Percentiles rank a stretch among this genome's conserved stretches.
These are phyloP conservation scores for Nicotiana undulata DNA, from an alignment of 257 asterid species.

Conservation along the genomic window DNA sequence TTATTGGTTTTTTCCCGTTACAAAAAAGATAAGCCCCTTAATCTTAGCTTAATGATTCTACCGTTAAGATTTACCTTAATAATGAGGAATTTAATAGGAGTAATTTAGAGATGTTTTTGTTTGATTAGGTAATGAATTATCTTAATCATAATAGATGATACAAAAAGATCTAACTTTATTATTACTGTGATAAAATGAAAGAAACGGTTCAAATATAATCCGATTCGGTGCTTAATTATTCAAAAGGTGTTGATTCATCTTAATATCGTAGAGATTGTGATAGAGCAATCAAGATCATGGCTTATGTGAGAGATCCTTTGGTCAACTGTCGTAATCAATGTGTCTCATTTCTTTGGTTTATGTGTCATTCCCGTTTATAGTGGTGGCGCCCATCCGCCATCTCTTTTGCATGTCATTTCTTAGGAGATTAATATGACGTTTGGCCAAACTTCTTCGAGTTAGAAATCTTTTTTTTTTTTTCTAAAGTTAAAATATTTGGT, in stretches of 20 bases:
- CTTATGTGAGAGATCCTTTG: background rate
- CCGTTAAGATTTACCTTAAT: background rate
- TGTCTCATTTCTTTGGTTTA: background rate
- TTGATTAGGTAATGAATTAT: slow-evolving; percentile 2
- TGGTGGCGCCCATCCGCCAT: background rate
- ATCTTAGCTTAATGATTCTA: background rate
- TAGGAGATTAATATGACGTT: too few relatives aligned
- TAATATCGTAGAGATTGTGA: background rate
- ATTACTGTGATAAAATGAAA: background rate
- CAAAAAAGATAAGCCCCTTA: background rate
- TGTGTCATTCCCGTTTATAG: background rate
- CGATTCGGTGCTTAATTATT: slow-evolving; percentile 3
- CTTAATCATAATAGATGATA: background rate
- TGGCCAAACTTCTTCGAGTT: too few relatives aligned
- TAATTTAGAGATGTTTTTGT: background rate
- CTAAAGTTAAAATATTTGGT: too few relatives aligned
- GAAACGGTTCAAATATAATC: background rate
- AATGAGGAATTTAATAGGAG: background rate
- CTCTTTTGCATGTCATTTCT: too few relatives aligned
- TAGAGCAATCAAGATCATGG: background rate
- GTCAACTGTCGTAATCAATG: background rate
- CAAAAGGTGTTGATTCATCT: background rate
- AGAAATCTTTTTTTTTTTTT: too few relatives aligned
- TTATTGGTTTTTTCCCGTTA: background rate
- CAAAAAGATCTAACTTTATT: background rate